phyloP scores from a whole-genome alignment of 2,329 filamentous ascomycete genomes.

The Arthrobotrys iridis region DNA sequence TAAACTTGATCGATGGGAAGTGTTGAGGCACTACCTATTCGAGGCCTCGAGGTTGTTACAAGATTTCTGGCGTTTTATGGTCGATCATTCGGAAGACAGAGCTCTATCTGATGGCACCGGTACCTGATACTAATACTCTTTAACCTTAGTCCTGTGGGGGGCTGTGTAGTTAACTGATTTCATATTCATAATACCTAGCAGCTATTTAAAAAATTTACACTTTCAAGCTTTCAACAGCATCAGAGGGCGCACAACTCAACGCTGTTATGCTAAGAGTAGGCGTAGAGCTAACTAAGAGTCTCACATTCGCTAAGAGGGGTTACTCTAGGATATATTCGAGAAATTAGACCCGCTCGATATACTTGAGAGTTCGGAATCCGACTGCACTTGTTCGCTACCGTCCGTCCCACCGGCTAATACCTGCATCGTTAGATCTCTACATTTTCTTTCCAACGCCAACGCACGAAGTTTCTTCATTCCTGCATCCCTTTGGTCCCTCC shows the following conservation, averaged over 20 bases:
- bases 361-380: constrained; percentile 25
- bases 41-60: not conserved
- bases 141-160: no score
- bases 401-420: not conserved
- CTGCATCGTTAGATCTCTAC: constrained; percentile 29
- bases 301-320: not conserved
- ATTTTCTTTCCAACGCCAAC: constrained; percentile 24
- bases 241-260: no score
- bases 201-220: no score
- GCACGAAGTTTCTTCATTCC: constrained; percentile 16
- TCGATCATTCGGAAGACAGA: no score
- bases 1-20: not conserved
- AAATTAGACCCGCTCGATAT: not conserved
- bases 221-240: no score
- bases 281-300: no score
- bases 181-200: no score
- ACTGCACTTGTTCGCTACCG: constrained; percentile 5
- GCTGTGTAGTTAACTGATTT: no score
- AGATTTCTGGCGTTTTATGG: no score
- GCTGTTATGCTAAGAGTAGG: no score
- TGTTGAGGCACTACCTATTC: not conserved
- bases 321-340: not conserved
- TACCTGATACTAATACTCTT: no score
- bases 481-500: constrained; percentile 15
- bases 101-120: no score